phyloP scores from a whole-genome alignment of 169 alveolate genomes.

The Eimeria brunetti region DNA sequence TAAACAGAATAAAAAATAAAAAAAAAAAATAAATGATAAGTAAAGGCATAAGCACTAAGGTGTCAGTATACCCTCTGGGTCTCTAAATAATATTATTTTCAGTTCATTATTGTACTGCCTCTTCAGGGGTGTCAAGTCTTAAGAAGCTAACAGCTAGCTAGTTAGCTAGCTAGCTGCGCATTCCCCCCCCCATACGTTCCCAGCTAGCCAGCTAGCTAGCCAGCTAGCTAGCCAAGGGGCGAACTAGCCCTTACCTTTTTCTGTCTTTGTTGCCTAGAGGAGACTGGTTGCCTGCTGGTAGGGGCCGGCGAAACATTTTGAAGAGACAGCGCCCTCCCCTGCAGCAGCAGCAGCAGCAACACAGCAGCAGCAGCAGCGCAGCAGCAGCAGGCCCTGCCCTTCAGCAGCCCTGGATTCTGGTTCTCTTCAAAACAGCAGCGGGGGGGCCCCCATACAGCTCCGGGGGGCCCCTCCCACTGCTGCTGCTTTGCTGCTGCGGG shows the following conservation, averaged over 20 bases:
- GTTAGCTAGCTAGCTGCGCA: not conserved
- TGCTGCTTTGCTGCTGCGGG: not conserved
- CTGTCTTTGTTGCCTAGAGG: conserved; percentile 70
- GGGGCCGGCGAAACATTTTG: conserved; percentile 65
- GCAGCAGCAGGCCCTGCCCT: not conserved
- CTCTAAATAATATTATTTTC: too few relatives aligned
- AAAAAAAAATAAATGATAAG: too few relatives aligned
- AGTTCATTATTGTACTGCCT: too few relatives aligned
- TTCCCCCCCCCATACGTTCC: not conserved
- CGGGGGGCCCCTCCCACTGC: too few relatives aligned
- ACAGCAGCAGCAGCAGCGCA: not conserved
- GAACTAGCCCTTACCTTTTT: conserved; percentile 13
- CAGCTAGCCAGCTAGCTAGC: not conserved
- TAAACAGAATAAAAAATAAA: too few relatives aligned
- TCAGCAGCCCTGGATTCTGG: too few relatives aligned
- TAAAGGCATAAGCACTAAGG: too few relatives aligned
- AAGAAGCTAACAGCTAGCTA: too few relatives aligned
- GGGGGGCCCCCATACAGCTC: too few relatives aligned
- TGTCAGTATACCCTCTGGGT: too few relatives aligned
- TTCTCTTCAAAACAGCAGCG: too few relatives aligned
- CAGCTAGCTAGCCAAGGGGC: not conserved
- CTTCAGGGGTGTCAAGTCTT: too few relatives aligned
- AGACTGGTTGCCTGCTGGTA: conserved; percentile 49
- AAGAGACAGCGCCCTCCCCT: not conserved
- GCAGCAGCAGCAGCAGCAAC: not conserved